phyloP scores from a whole-genome alignment of 768 basidiomycete species.

The Xerocomus brunneocitrinus region DNA sequence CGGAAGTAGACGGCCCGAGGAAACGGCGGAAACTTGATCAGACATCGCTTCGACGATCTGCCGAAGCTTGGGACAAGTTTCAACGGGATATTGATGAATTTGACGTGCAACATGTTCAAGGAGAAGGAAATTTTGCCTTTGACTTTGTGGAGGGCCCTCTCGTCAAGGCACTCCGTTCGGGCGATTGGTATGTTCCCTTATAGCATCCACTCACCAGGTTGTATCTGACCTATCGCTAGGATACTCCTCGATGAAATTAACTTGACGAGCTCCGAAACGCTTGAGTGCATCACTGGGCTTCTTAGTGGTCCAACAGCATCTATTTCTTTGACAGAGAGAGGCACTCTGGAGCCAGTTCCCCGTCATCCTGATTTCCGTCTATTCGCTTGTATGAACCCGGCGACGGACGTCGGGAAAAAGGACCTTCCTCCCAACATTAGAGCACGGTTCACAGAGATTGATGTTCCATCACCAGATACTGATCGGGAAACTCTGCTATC shows the following conservation, averaged over 20 bases:
- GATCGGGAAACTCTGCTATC: constrained; percentile 85
- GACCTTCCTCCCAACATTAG: constrained; percentile 91
- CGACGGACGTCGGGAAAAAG: constrained; percentile 97
- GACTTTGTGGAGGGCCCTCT: constrained; percentile 94
- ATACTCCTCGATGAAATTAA: constrained; percentile 96
- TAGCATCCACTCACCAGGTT: not conserved
- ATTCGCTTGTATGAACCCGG: constrained; percentile 99
- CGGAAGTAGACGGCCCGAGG: constrained; percentile 46
- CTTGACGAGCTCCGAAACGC: constrained; percentile 86
- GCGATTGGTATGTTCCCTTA: constrained; percentile 71
- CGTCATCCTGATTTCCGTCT: constrained; percentile 94
- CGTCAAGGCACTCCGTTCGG: constrained; percentile 81
- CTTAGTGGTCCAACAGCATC: constrained; percentile 83
- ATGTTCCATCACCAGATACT: constrained; percentile 90
- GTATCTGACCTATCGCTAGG: constrained; percentile 42
- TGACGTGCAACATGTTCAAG: constrained; percentile 83
- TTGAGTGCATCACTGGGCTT: constrained; percentile 88
- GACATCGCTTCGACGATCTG: constrained; percentile 39
- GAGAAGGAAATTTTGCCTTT: constrained; percentile 88
- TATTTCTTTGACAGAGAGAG: constrained; percentile 90
- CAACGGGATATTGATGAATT: constrained; percentile 70
- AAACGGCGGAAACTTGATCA: constrained; percentile 67
- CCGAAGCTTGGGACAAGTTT: constrained; percentile 62
- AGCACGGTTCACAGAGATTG: constrained; percentile 90
- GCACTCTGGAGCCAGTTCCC: constrained; percentile 81